Conservation (phyloP, 306 rosid species). For the Ormosia semicastrata region DNA sequence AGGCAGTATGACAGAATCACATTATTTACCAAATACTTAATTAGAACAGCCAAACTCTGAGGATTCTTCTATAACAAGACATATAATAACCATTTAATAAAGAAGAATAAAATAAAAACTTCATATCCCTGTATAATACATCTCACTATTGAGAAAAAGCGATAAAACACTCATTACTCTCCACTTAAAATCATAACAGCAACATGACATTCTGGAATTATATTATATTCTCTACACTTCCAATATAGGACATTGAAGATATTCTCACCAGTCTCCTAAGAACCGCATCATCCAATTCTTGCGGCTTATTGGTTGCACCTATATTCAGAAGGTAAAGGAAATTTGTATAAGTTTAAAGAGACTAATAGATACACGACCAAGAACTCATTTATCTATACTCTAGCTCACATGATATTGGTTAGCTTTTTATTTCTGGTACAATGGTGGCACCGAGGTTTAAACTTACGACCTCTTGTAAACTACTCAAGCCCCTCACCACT, state of each 20-base stretch:
- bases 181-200: not conserved
- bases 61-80: not conserved
- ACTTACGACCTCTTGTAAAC: no score
- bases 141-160: not conserved
- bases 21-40: not conserved
- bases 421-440: not conserved
- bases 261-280: slow-evolving; percentile 89
- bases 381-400: slow-evolving; percentile 5
- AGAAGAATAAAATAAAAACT: not conserved
- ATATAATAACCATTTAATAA: not conserved
- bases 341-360: not conserved
- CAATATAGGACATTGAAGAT: slow-evolving; percentile 6
- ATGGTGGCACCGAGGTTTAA: no score
- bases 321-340: slow-evolving; percentile 27
- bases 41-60: not conserved
- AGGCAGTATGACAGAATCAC: not conserved
- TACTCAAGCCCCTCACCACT: no score
- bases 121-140: not conserved
- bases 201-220: not conserved
- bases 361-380: slow-evolving; percentile 1
- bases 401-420: not conserved
- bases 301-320: slow-evolving; percentile 99
- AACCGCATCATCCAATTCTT: slow-evolving; percentile 96
- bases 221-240: not conserved
- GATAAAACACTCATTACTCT: not conserved